Percentiles rank a stretch among this genome's conserved stretches.
Evolutionary conservation across 441 rosid species (phyloP).

Genomic region (Mallotus japonicus): DNA sequence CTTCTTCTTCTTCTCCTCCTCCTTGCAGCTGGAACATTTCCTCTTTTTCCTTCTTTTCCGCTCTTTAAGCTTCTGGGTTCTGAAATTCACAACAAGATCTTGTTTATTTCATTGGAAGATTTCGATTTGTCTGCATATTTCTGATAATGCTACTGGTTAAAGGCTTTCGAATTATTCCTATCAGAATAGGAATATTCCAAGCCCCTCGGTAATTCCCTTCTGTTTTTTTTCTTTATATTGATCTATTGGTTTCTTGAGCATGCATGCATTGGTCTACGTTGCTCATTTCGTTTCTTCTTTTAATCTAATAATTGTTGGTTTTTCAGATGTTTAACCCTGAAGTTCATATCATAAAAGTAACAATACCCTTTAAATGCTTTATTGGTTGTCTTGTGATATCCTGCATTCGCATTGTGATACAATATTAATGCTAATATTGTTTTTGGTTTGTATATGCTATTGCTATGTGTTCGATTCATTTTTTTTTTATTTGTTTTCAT

Average conservation of each 20-base stretch:
- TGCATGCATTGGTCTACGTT: background rate
- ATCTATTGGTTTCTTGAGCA: background rate
- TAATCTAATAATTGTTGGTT: too few relatives aligned
- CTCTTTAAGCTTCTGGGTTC: conserved; percentile 12
- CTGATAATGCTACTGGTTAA: background rate
- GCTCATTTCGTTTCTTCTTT: background rate
- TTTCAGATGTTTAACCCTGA: too few relatives aligned
- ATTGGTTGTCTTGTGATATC: background rate
- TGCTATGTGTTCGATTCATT: background rate
- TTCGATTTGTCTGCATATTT: background rate
- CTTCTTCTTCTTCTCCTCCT: conserved; percentile 3
- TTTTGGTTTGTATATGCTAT: background rate
- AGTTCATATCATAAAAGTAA: too few relatives aligned
- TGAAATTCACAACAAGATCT: background rate
- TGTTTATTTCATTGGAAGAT: background rate
- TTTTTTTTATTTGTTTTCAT: background rate
- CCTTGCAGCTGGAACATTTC: conserved; percentile 22
- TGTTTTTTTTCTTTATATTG: background rate
- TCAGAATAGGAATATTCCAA: background rate
- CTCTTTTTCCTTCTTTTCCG: background rate
- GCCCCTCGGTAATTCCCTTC: conserved; percentile 1
- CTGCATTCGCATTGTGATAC: background rate
- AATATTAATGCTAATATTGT: background rate
- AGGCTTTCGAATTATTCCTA: background rate
- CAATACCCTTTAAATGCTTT: too few relatives aligned